Evolutionary conservation across 2,329 filamentous ascomycete genomes (phyloP).

Genomic region (Plenodomus biglobosus): DNA sequence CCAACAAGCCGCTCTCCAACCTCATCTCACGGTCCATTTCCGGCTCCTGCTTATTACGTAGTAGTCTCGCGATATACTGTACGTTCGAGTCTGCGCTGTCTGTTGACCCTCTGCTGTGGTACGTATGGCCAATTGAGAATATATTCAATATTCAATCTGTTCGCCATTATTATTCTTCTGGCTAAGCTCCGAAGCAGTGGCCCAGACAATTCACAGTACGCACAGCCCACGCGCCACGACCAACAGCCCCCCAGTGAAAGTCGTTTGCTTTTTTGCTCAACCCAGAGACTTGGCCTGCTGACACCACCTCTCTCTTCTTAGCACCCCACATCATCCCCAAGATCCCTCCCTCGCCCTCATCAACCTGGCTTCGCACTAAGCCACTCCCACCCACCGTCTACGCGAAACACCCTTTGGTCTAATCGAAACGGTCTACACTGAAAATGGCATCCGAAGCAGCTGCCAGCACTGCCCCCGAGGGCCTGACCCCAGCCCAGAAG

Average conservation of each 20-base stretch:
- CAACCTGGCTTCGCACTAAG: conserved; percentile 36
- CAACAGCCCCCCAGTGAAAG: neutral
- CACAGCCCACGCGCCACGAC: conserved; percentile 9
- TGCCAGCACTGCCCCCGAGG: conserved; percentile 39
- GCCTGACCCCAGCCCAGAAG: conserved; percentile 55
- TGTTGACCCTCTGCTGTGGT: neutral
- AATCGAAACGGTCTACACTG: conserved; percentile 43
- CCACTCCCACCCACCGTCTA: conserved; percentile 33
- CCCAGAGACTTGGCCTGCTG: conserved; percentile 1
- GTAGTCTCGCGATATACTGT: conserved; percentile 7
- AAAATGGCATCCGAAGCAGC: conserved; percentile 44
- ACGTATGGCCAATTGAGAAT: neutral
- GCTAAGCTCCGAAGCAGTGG: conserved; percentile 7
- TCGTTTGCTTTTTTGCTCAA: neutral
- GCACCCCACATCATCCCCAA: neutral
- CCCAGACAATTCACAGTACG: conserved; percentile 10
- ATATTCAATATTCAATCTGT: conserved; percentile 8
- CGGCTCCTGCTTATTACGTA: conserved; percentile 3
- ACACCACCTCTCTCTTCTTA: neutral
- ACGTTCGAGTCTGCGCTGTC: conserved; percentile 11
- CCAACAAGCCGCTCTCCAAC: conserved; percentile 2
- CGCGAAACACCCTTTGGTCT: conserved; percentile 41
- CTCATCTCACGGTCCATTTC: conserved; percentile 1
- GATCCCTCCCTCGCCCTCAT: conserved; percentile 2
- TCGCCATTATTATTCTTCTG: conserved; percentile 5